A percentile compares a stretch with the other conserved stretches of the same genome.
phyloP scores from a whole-genome alignment of 257 asterid species.

The Mentha longifolia region DNA sequence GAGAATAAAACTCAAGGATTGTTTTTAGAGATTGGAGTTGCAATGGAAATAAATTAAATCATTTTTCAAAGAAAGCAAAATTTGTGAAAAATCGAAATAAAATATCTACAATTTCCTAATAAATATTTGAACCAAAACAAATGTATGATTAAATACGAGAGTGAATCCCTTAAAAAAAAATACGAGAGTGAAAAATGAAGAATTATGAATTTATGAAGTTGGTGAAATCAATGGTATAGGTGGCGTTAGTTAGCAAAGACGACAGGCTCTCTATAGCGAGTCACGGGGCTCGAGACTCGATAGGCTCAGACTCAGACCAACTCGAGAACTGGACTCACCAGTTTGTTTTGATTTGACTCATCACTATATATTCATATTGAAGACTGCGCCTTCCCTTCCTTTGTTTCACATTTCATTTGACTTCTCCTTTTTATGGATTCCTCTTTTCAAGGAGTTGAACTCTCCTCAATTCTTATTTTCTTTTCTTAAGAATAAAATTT shows the following conservation, averaged over 20 bases:
- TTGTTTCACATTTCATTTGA: background rate
- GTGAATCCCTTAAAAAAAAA: no score
- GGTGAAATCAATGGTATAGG: background rate
- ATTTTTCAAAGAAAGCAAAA: no score
- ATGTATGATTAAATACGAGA: no score
- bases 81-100: no score
- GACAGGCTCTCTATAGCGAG: constrained; percentile 12
- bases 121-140: no score
- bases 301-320: background rate
- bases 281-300: constrained; percentile 51
- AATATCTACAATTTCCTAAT: no score
- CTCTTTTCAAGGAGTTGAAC: background rate
- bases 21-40: no score
- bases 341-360: background rate
- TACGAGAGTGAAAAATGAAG: no score
- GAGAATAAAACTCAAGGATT: no score
- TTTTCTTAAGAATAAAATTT: no score
- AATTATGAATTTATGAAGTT: no score
- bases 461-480: background rate
- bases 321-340: background rate
- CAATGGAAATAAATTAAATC: background rate
- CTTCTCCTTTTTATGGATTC: background rate
- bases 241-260: background rate
- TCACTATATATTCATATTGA: background rate
- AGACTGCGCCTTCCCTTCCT: constrained; percentile 25